Evolutionary conservation across 176 grass and related monocot genomes (phyloP), one percentile per base, ranked within the genome.

Genomic region (Dactylis glomerata): DNA sequence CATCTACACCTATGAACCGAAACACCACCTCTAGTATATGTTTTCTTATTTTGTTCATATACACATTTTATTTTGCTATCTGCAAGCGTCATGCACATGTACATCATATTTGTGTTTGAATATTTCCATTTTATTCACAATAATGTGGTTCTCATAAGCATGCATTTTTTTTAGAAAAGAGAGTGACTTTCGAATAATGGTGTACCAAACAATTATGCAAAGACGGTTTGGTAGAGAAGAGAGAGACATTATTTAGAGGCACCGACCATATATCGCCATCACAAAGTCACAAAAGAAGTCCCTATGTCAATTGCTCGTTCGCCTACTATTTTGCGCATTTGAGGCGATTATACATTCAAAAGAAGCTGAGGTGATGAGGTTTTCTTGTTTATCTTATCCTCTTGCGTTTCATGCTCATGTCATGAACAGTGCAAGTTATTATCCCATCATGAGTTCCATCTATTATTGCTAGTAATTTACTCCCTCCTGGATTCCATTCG

Each of bases 251-350:
- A 32, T 47, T 84, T 65, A n/a, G 38, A 33, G 20, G 56, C 12
- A 38, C 40, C 38, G 20, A 10, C 41, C 51, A 36, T 80, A n/a
- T 5, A 47, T 80, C 22, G 19, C 36, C 7, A 20, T 38, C 61
- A 82, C 79, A 83, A 59, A 78, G 22, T 38, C 38, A 77, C 80
- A 83, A 64, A 75, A 14, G 23, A 68, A 82, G 59, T 51, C 74
- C 51, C 40, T 46, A 14, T 27, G 62, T 73, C 17, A 13, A 41
- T 44, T 31, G 52, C 63, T 82, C 55, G 16, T 10, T 6, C 40
- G 11, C 16, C 46, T 67, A 47, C 27, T 50, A 32, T 75, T 75
- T 3, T 23, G n/a, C 30, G 64, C 68, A 62, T 17, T 55, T 22
- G 22, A 20, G 26, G 56, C 8, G 55, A 73, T 73, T 24, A 73